A percentile compares a stretch with the other conserved stretches of the same genome.
These are phyloP conservation scores for Kwoniella pini DNA, from an alignment of 768 basidiomycete genomes.

Conservation along the genomic window DNA sequence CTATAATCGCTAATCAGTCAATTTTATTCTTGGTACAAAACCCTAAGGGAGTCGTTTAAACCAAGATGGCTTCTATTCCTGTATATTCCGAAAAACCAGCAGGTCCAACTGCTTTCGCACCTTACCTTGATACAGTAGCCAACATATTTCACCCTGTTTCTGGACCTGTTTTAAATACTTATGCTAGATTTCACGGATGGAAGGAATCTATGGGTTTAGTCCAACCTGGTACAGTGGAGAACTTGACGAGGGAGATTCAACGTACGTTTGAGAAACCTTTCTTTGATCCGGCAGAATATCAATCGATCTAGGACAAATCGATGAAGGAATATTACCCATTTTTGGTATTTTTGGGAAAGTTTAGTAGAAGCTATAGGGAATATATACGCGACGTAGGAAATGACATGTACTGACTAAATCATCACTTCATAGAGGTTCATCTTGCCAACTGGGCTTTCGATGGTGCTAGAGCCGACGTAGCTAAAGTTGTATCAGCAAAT, in stretches of 20 bases:
- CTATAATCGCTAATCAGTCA: neutral
- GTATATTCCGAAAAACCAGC: conserved; percentile 26
- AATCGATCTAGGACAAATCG: no score
- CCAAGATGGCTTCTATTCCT: conserved; percentile 11
- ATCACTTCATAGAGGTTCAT: conserved; percentile 69
- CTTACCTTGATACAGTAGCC: conserved; percentile 50
- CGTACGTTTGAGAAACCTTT: conserved; percentile 59
- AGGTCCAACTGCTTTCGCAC: conserved; percentile 42
- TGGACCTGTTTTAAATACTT: conserved; percentile 65
- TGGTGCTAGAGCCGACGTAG: conserved; percentile 92
- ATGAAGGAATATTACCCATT: no score
- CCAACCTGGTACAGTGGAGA: conserved; percentile 91
- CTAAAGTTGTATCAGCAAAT: conserved; percentile 85
- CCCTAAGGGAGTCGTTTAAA: no score
- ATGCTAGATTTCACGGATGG: conserved; percentile 76
- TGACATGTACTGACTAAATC: neutral
- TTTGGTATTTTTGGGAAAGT: no score
- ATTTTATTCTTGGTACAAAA: no score
- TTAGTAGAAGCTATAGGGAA: no score
- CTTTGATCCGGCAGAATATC: neutral
- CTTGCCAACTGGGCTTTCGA: conserved; percentile 95
- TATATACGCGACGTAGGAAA: neutral
- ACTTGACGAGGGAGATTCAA: conserved; percentile 89
- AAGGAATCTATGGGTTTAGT: conserved; percentile 76
- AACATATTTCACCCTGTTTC: conserved; percentile 48